These are phyloP conservation scores for Huiozyma naganishii DNA, from an alignment of 805 yeast genomes.

Conservation along the genomic window DNA sequence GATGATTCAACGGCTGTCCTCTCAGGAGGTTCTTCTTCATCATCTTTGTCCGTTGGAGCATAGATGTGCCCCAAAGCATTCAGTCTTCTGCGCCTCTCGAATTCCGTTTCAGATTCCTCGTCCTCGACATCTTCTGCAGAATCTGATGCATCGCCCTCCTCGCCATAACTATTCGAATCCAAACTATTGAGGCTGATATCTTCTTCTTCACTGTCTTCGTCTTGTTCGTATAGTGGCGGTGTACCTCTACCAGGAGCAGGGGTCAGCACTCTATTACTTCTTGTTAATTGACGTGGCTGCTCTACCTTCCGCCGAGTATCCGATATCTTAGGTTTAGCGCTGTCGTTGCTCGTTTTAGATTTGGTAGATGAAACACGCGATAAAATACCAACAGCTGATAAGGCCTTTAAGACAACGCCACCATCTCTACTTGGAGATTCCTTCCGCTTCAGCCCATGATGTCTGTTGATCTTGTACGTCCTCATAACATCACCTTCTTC, in stretches of 20 bases:
- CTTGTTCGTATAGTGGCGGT: background rate
- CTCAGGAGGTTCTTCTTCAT: constrained; percentile 35
- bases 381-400: constrained; percentile 42
- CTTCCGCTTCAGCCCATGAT: constrained; percentile 17
- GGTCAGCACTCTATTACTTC: constrained; percentile 5
- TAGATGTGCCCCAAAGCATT: constrained; percentile 41
- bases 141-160: constrained; percentile 7
- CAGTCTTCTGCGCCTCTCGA: constrained; percentile 53
- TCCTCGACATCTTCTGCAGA: constrained; percentile 13
- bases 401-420: constrained; percentile 37
- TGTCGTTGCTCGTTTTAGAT: background rate
- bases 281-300: constrained; percentile 1
- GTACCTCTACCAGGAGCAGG: constrained; percentile 4
- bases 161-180: constrained; percentile 8
- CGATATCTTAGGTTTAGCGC: background rate
- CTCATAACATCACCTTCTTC: constrained; percentile 87
- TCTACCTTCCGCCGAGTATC: too few species aligned
- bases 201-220: background rate
- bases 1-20: constrained; percentile 1
- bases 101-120: constrained; percentile 45
- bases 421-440: constrained; percentile 14
- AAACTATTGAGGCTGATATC: constrained; percentile 1
- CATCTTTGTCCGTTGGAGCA: constrained; percentile 33
- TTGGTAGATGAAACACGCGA: constrained; percentile 16
- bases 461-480: constrained; percentile 64